Evolutionary conservation across 2,329 filamentous ascomycete genomes (phyloP).

Genomic region (Nemania sp.): DNA sequence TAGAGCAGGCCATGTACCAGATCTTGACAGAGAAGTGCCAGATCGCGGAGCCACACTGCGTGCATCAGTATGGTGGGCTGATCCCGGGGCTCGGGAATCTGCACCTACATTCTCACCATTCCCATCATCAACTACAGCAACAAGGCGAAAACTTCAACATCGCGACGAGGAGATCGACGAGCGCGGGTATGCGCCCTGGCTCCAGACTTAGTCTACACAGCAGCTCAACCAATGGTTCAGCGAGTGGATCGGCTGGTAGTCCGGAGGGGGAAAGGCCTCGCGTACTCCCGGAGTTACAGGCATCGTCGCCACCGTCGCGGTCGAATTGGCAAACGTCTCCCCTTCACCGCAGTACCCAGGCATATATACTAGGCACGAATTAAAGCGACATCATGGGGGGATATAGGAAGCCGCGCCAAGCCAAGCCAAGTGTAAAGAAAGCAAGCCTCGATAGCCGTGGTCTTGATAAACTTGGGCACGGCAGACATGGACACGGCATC

Average conservation of each 20-base stretch:
- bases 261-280: neutral
- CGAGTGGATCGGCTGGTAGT: conserved; percentile 27
- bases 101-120: too few relatives aligned
- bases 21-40: conserved; percentile 54
- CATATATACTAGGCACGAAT: conserved; percentile 16
- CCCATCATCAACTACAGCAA: conserved; percentile 35
- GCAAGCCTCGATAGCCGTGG: too few relatives aligned
- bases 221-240: conserved; percentile 23
- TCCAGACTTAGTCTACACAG: conserved; percentile 31
- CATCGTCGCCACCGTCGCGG: conserved; percentile 30
- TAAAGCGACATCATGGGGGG: neutral
- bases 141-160: conserved; percentile 37
- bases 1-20: conserved; percentile 56
- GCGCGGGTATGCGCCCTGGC: conserved; percentile 25
- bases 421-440: too few relatives aligned
- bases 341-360: conserved; percentile 41
- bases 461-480: too few relatives aligned
- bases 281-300: neutral
- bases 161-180: conserved; percentile 33
- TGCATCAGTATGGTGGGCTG: conserved; percentile 50
- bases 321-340: conserved; percentile 43
- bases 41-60: conserved; percentile 56
- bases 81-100: conserved; percentile 39
- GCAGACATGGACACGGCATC: neutral
- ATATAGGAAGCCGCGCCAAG: neutral